Conservation (phyloP, 331 rosid genomes). For the Pyrus hybrid region DNA sequence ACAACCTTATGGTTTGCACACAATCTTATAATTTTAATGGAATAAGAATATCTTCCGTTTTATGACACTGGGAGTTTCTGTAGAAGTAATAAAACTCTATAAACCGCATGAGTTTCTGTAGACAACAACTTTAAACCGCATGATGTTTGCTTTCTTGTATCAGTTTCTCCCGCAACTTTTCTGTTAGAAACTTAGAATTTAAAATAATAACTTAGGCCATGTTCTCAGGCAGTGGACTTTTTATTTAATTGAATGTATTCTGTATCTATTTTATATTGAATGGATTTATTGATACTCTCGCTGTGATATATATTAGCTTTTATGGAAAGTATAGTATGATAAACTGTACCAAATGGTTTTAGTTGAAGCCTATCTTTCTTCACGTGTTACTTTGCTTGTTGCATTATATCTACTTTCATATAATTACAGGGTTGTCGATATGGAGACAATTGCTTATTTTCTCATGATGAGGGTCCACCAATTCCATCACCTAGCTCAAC, state of each 20-base stretch:
- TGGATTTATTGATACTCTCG: not conserved
- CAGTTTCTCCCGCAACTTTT: not conserved
- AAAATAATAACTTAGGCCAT: too few species aligned
- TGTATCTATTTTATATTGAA: not conserved
- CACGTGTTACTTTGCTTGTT: constrained; percentile 1
- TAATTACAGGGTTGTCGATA: constrained; percentile 50
- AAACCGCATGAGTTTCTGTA: not conserved
- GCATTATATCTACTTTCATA: not conserved
- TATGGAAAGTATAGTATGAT: not conserved
- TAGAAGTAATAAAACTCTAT: not conserved
- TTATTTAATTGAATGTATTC: too few species aligned
- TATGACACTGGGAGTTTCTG: not conserved
- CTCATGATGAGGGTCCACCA: constrained; percentile 41
- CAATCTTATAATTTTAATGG: not conserved
- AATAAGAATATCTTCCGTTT: not conserved
- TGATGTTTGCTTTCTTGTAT: not conserved
- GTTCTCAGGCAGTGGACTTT: too few species aligned
- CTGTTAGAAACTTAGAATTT: not conserved
- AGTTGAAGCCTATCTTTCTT: not conserved
- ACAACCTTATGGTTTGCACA: not conserved
- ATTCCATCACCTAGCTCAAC: constrained; percentile 22
- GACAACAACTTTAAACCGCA: not conserved
- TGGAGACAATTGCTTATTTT: constrained; percentile 33
- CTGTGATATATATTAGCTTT: not conserved
- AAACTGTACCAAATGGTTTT: not conserved